Evolutionary conservation across 2,329 filamentous ascomycete species (phyloP).

Genomic region (Clathrospora elynae): DNA sequence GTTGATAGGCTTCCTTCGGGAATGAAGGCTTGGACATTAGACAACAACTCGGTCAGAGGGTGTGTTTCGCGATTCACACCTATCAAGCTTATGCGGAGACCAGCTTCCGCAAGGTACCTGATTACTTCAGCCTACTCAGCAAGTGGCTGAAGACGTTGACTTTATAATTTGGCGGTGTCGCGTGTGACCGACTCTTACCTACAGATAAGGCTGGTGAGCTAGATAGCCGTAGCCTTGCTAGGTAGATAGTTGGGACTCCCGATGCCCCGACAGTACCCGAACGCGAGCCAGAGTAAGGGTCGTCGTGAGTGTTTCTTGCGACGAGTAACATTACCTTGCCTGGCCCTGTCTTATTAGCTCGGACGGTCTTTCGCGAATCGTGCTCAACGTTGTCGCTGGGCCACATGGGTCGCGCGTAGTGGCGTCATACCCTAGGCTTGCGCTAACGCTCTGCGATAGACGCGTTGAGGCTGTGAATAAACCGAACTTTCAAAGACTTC

Average conservation of each 20-base stretch:
- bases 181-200: constrained; percentile 12
- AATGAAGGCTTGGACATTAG: constrained; percentile 11
- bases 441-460: no score
- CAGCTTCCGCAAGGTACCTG: constrained; percentile 5
- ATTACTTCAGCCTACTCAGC: constrained; percentile 9
- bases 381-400: no score
- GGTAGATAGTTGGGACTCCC: constrained; percentile 3
- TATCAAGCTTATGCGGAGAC: constrained; percentile 14
- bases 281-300: constrained; percentile 8
- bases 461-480: no score
- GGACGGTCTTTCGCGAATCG: no score
- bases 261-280: constrained; percentile 22
- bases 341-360: no score
- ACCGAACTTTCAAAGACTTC: no score
- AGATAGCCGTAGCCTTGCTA: constrained; percentile 19
- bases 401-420: no score
- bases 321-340: not conserved
- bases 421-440: no score
- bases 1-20: constrained; percentile 39
- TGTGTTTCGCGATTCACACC: constrained; percentile 5
- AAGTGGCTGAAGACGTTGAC: not conserved
- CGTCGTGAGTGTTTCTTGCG: constrained; percentile 5
- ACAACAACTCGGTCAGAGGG: constrained; percentile 5
- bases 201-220: constrained; percentile 20
- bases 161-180: constrained; percentile 28